Base-by-base conservation (phyloP, 495 filamentous ascomycete species). In the Aspergillus sclerotiicarbonarius region DNA sequence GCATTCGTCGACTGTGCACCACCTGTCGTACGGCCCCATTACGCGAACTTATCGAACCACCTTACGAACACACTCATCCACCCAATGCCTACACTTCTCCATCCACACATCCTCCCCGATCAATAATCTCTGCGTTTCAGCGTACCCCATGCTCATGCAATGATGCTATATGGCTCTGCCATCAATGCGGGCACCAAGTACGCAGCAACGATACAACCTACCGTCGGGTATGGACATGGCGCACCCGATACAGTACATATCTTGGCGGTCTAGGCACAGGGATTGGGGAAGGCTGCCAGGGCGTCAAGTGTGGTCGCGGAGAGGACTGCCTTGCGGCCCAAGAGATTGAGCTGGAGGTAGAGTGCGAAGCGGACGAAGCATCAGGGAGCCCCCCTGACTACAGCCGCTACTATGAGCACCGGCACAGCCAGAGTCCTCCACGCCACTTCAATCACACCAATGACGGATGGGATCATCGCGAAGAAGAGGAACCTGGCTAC, bases 211-310 rank as follows among this genome's bases (percentile, higher is more conserved):
- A 96, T 65, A 82, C 80, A 13, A 87, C 86, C 30, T 96, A 96
- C 71, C 76, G 81, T 39, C 86, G 88, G 35, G 87, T 91, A 35
- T 96, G 92, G 92, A 84, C 78, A 19, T 96, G 92, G 91, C 87
- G 92, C 18, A 90, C 84, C 20, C 82, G 88, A n/a, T 96, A 95
- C 73, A 85, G 86, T 47, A 85, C 86, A 18, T 86, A 84, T 31
- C 87, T 91, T 0, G 90, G 90, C 12, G 90, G 90, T 0, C 74
- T 95, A 0, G 90, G 91, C 4, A 91, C 88, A 2, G 92, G 92
- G 15, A 92, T 94, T 48, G 90, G 91, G 43, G 91, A 95, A 64
- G 92, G 91, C 54, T 84, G 89, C 65, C 87, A 92, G 59, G 91
- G 92, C 41, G 89, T 95, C 3, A 84, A 89, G 61, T 96, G 92